Evolutionary conservation across 2,329 filamentous ascomycete genomes (phyloP).

Genomic region (Epichloe baconii): DNA sequence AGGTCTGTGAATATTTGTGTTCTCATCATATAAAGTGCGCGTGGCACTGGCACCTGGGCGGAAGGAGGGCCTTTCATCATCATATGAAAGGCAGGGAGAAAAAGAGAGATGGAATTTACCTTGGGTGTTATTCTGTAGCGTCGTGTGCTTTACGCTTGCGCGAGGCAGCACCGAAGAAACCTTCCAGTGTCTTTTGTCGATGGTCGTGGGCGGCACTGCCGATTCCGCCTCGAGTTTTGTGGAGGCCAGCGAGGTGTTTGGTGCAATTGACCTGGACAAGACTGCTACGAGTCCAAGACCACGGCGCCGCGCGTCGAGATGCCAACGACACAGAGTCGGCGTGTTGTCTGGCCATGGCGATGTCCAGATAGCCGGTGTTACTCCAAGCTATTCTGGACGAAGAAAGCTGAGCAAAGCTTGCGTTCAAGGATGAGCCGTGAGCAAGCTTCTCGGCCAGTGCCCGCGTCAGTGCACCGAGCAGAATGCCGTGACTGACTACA

Average conservation of each 20-base stretch:
- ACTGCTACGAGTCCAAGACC: constrained; percentile 10
- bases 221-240: constrained; percentile 70
- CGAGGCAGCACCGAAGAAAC: constrained; percentile 50
- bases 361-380: constrained; percentile 38
- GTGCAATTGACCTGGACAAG: constrained; percentile 45
- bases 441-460: constrained; percentile 44
- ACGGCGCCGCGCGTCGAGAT: constrained; percentile 10
- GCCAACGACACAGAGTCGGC: constrained; percentile 1
- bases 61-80: not conserved
- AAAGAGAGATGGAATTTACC: constrained; percentile 23
- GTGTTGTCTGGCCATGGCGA: constrained; percentile 8
- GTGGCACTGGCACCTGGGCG: constrained; percentile 3
- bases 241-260: constrained; percentile 60
- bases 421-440: not conserved
- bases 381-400: constrained; percentile 26
- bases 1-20: constrained; percentile 65
- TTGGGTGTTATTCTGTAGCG: constrained; percentile 5
- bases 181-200: constrained; percentile 61
- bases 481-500: constrained; percentile 66
- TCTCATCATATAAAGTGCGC: constrained; percentile 47
- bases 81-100: not conserved
- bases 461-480: constrained; percentile 57
- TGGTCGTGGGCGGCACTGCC: constrained; percentile 66
- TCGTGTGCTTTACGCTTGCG: constrained; percentile 4
- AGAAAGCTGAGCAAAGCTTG: not conserved